Conservation (phyloP, 306 rosid species). For the Cotoneaster glaucophyllus region DNA sequence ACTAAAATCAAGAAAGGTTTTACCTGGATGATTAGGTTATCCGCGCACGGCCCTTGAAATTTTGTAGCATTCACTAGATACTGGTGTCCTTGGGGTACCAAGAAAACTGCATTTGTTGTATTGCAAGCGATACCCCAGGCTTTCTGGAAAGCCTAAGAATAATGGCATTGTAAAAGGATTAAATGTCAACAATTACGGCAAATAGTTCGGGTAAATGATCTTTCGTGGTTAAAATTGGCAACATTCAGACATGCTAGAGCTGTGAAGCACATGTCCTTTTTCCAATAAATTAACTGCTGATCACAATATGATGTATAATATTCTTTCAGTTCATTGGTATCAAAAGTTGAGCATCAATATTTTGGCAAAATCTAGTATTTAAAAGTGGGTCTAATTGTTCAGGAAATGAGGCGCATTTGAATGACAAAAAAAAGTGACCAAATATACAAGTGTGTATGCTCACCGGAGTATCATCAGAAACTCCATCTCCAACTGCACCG, state of each 20-base stretch:
- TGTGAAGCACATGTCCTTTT: background rate
- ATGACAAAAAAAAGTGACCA: background rate
- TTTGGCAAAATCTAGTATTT: background rate
- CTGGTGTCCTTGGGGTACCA: conserved; percentile 64
- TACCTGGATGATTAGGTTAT: conserved; percentile 66
- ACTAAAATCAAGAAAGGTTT: background rate
- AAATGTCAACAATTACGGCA: background rate
- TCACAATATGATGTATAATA: background rate
- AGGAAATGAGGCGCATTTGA: background rate
- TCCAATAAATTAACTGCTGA: background rate
- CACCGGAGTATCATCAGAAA: conserved; percentile 84
- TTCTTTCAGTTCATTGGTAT: background rate
- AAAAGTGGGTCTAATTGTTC: background rate
- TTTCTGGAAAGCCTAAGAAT: conserved; percentile 60
- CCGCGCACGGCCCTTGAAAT: conserved; percentile 79
- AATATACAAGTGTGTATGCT: background rate
- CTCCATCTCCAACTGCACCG: conserved; percentile 78
- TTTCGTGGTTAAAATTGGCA: background rate
- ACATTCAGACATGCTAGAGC: background rate
- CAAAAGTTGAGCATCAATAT: background rate
- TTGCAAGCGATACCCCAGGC: conserved; percentile 87
- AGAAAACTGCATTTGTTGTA: conserved; percentile 60
- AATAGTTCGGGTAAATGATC: background rate
- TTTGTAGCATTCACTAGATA: conserved; percentile 82
- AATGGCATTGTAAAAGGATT: conserved; percentile 30